phyloP scores from a whole-genome alignment of 2,329 filamentous ascomycete genomes.

The Colletotrichum eleusines region DNA sequence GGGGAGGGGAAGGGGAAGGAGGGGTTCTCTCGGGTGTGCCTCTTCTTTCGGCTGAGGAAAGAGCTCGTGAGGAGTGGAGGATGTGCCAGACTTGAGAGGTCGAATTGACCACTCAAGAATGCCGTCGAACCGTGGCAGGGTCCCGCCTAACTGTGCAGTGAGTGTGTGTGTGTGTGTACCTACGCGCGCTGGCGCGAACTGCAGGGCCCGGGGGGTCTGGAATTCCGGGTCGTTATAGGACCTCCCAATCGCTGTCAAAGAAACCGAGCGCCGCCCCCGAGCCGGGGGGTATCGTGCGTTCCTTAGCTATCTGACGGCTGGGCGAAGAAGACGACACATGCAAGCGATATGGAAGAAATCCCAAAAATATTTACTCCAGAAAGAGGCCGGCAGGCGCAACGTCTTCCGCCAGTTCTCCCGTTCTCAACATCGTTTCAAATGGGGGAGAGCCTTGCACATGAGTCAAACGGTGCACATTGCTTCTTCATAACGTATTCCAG shows the following conservation, averaged over 20 bases:
- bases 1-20: background rate
- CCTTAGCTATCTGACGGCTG: background rate
- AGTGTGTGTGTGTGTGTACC: conserved; percentile 4
- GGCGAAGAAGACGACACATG: background rate
- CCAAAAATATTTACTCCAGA: background rate
- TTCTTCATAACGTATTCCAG: conserved; percentile 13
- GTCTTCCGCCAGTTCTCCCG: conserved; percentile 1
- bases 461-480: conserved; percentile 27
- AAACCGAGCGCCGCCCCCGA: background rate
- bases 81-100: background rate
- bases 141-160: conserved; percentile 37
- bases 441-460: conserved; percentile 24
- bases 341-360: too few relatives aligned
- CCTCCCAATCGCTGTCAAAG: background rate
- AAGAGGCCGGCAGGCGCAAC: background rate
- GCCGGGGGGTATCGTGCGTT: background rate
- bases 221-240: conserved; percentile 6
- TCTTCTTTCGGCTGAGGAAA: conserved; percentile 12
- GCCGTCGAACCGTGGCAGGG: conserved; percentile 28
- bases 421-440: conserved; percentile 13
- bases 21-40: conserved; percentile 12
- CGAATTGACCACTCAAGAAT: conserved; percentile 27
- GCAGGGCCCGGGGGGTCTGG: conserved; percentile 23
- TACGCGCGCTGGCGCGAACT: too few relatives aligned
- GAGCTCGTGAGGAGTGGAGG: conserved; percentile 16